Conservation (phyloP, 345 rosid genomes). For the Theobroma cacao region DNA sequence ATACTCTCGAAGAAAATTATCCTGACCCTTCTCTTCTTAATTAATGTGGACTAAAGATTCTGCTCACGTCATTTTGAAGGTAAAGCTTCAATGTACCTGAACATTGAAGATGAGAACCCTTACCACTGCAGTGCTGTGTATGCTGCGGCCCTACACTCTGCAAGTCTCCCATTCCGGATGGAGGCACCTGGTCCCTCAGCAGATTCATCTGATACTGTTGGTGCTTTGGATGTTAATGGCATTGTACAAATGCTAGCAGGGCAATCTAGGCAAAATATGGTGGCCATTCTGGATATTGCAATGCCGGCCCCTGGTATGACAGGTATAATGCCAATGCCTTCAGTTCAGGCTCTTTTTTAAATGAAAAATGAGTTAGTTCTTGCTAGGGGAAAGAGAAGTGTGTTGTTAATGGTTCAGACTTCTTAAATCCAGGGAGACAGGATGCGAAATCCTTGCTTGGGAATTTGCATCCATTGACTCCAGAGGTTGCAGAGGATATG, state of each 20-base stretch:
- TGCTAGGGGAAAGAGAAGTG: background rate
- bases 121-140: constrained; percentile 81
- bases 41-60: constrained; percentile 15
- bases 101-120: constrained; percentile 64
- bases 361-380: background rate
- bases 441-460: constrained; percentile 41
- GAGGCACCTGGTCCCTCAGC: constrained; percentile 44
- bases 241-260: constrained; percentile 56
- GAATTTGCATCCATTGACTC: constrained; percentile 60
- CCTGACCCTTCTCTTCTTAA: background rate
- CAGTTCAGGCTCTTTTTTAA: background rate
- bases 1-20: background rate
- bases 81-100: constrained; percentile 57
- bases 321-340: constrained; percentile 31
- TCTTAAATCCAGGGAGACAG: constrained; percentile 38
- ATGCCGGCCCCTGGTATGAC: constrained; percentile 70
- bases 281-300: constrained; percentile 63
- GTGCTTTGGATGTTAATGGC: constrained; percentile 55
- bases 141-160: constrained; percentile 81
- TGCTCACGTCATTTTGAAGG: constrained; percentile 39
- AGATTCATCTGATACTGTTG: constrained; percentile 46
- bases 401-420: constrained; percentile 8
- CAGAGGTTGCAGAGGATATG: constrained; percentile 55
- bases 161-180: constrained; percentile 71
- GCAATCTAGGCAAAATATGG: constrained; percentile 68